Evolutionary conservation across 1,139 yeast species (phyloP), one percentile per base, ranked within the genome.

Genomic region (Zygoascus sp.): DNA sequence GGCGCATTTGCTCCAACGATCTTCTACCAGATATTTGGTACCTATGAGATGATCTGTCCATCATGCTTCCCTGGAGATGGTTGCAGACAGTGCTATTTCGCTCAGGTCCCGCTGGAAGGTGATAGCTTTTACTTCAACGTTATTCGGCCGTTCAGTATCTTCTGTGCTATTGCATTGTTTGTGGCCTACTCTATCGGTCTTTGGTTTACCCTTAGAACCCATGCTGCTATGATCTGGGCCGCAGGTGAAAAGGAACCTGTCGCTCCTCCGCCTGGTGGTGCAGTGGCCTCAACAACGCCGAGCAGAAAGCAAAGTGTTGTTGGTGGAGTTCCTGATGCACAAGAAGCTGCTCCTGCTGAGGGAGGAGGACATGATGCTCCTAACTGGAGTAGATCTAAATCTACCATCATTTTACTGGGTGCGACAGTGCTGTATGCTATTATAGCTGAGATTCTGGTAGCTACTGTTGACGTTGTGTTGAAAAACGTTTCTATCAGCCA

Each of bases 221-320:
- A 92, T 65, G 98, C 98, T 0, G 92, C 96, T 1, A 73, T 89
- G 66, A 94, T 92, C 54, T 94, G 98, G 99, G 88, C 90, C 45
- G 79, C 40, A 35, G 39, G 32, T 27, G 36, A 41, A 21, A 20
- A 45, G 16, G 45, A 45, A 40, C 39, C 35, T 16, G 36, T 41
- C 10, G 32, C 43, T 10, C 45, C 44, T 25, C 42, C 46, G 2
- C 10, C 35, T 25, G 35, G 25, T 9, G 21, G n/a, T n/a, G 21
- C 41, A 13, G 20, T 6, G n/a, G 3, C 32, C n/a, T n/a, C n/a
- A n/a, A n/a, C n/a, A n/a, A n/a, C n/a, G 8, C 40, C 13, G 10
- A 20, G 37, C 15, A 30, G 44, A 15, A 54, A 54, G 46, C 55
- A 52, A 20, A 53, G 52, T 16, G 44, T 54, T 35, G 51, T 44